These are phyloP conservation scores for Eucalyptus brandiana DNA, from an alignment of 345 rosid genomes.

Conservation along the genomic window DNA sequence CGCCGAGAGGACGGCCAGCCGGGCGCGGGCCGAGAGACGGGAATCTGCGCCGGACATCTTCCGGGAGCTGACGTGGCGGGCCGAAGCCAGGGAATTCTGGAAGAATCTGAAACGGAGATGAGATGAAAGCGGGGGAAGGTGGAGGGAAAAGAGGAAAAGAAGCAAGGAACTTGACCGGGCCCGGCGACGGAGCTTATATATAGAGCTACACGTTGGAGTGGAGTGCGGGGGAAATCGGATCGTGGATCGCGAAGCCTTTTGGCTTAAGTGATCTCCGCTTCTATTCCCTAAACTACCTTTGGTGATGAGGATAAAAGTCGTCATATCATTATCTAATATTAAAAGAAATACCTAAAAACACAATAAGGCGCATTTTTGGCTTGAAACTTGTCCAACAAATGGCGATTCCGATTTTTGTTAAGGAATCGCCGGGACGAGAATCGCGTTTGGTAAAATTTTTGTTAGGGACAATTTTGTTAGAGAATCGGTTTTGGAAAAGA, in stretches of 20 bases:
- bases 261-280: neutral
- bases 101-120: neutral
- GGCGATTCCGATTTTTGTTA: too few relatives aligned
- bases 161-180: neutral
- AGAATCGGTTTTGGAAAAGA: too few relatives aligned
- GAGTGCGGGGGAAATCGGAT: neutral
- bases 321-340: too few relatives aligned
- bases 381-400: too few relatives aligned
- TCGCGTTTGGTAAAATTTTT: too few relatives aligned
- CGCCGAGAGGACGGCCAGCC: constrained; percentile 62
- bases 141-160: neutral
- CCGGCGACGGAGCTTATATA: neutral
- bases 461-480: too few relatives aligned
- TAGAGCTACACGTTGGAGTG: neutral
- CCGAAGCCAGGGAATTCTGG: neutral
- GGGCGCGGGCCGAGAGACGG: constrained; percentile 26
- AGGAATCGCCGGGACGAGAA: too few relatives aligned
- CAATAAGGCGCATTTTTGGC: too few relatives aligned
- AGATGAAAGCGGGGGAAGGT: neutral
- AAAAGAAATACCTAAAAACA: too few relatives aligned
- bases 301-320: neutral
- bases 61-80: neutral
- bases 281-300: neutral
- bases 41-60: neutral
- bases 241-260: neutral